Evolutionary conservation across 2,329 filamentous ascomycete species (phyloP).

Genomic region (Nannizziopsis arthrosporioides): DNA sequence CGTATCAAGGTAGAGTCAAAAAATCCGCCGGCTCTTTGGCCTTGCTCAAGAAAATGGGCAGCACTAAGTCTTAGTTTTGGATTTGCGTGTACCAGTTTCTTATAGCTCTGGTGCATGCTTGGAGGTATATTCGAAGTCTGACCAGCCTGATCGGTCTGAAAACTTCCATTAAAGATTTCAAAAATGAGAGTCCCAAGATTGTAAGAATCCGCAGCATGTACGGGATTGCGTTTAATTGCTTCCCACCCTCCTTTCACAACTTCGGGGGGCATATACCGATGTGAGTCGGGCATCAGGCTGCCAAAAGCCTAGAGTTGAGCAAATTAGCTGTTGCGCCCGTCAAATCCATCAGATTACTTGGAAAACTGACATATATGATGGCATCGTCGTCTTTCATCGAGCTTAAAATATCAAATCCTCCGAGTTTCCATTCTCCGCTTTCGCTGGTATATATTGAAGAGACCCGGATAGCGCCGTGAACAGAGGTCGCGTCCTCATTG

Average conservation of each 20-base stretch:
- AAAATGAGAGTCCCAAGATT: slow-evolving; percentile 73
- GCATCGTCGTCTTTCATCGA: slow-evolving; percentile 94
- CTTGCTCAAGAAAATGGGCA: slow-evolving; percentile 79
- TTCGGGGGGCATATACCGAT: slow-evolving; percentile 76
- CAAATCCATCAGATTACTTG: neutral
- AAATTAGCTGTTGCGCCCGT: neutral
- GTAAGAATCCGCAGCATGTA: slow-evolving; percentile 76
- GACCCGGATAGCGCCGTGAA: slow-evolving; percentile 76
- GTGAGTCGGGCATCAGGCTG: slow-evolving; percentile 73
- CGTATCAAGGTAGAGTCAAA: slow-evolving; percentile 90
- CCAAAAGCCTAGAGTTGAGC: slow-evolving; percentile 56
- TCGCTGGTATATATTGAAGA: slow-evolving; percentile 87
- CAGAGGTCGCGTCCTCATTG: slow-evolving; percentile 81
- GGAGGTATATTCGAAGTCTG: slow-evolving; percentile 79
- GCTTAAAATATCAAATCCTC: slow-evolving; percentile 84
- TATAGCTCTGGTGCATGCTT: slow-evolving; percentile 83
- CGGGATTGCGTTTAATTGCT: slow-evolving; percentile 67
- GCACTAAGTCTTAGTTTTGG: slow-evolving; percentile 80
- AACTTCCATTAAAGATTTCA: slow-evolving; percentile 84
- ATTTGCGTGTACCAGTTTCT: slow-evolving; percentile 74
- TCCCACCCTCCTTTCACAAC: slow-evolving; percentile 84
- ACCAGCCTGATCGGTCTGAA: slow-evolving; percentile 62
- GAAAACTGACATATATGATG: slow-evolving; percentile 59
- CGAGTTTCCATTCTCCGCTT: slow-evolving; percentile 95
- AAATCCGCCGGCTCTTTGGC: slow-evolving; percentile 67